phyloP scores from a whole-genome alignment of 2,329 filamentous ascomycete species.

The Aureobasidium lini region DNA sequence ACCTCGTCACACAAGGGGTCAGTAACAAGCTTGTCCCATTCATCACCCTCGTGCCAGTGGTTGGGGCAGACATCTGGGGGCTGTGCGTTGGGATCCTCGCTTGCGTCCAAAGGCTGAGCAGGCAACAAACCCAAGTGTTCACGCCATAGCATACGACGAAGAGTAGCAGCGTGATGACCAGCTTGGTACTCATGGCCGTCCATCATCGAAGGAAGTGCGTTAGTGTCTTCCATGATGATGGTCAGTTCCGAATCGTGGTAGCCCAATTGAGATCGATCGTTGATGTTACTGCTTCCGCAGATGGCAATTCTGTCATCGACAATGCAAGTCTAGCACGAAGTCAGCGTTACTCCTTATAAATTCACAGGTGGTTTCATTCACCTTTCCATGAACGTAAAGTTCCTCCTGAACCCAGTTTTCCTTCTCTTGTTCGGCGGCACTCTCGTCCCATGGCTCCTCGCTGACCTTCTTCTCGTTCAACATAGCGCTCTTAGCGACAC shows the following conservation, averaged over 20 bases:
- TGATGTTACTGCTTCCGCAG: conserved; percentile 64
- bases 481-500: conserved; percentile 76
- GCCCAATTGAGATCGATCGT: conserved; percentile 82
- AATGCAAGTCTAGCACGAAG: conserved; percentile 49
- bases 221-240: conserved; percentile 81
- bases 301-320: conserved; percentile 80
- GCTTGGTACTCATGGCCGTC: conserved; percentile 68
- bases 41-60: conserved; percentile 62
- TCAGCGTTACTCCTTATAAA: conserved; percentile 13
- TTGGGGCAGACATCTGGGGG: conserved; percentile 66
- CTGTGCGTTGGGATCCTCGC: conserved; percentile 65
- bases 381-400: conserved; percentile 88
- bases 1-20: conserved; percentile 53
- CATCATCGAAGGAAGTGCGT: conserved; percentile 65
- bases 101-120: conserved; percentile 60
- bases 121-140: conserved; percentile 82
- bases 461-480: conserved; percentile 54
- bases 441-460: conserved; percentile 69
- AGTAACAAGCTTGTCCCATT: conserved; percentile 51
- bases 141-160: conserved; percentile 77
- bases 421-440: conserved; percentile 56
- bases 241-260: conserved; percentile 86
- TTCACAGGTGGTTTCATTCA: conserved; percentile 32
- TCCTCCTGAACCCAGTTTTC: conserved; percentile 92
- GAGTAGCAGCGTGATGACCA: conserved; percentile 71